Evolutionary conservation across 306 rosid genomes (phyloP), one percentile per base, ranked within the genome.

Genomic region (Ammopiptanthus mongolicus): DNA sequence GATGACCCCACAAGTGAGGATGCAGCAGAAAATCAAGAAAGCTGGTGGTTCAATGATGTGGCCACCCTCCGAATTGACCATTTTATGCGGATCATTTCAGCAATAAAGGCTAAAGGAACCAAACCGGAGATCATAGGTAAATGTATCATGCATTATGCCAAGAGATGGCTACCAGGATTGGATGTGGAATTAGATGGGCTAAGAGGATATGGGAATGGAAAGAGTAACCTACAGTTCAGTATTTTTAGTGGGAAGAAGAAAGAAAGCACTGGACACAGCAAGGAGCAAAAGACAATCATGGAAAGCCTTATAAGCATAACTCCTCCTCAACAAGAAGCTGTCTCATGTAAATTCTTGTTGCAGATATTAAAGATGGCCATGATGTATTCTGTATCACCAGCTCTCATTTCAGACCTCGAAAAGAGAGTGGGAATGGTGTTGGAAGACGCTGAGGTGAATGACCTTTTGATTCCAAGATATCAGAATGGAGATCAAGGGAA

Each of bases 381-480:
- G 86, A 75, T 88, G 87, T 90, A 87, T 87, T 92, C 97, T 48
- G 89, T 81, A 71, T 84, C 97, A 3, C 87, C 93, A 18, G 96
- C 97, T 76, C 88, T 95, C 62, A 85, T 84, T 76, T 87, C 96
- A n/a, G 97, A 95, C 83, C 88, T 90, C 29, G 99, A 95, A 75
- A 92, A 90, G 81, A 87, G 96, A 82, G 89, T 84, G 8, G 95
- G 99, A 57, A 78, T 84, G 86, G 89, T 78, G 88, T 78, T 95
- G 79, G 93, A 92, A 82, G 97, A 90, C 66, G 97, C 97, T 13
- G 91, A 83, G 33, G 99, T 87, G 75, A 80, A 84, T 77, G 97
- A 90, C 81, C 89, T 95, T 73, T 73, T 95, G 70, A 90, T 95
- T 80, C 97, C 99, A 21, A 85, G 87, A 51, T 90, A 84, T 71